Base-by-base conservation (phyloP, 1,284 basidiomycete species). In the Stygiomarasmius scandens region DNA sequence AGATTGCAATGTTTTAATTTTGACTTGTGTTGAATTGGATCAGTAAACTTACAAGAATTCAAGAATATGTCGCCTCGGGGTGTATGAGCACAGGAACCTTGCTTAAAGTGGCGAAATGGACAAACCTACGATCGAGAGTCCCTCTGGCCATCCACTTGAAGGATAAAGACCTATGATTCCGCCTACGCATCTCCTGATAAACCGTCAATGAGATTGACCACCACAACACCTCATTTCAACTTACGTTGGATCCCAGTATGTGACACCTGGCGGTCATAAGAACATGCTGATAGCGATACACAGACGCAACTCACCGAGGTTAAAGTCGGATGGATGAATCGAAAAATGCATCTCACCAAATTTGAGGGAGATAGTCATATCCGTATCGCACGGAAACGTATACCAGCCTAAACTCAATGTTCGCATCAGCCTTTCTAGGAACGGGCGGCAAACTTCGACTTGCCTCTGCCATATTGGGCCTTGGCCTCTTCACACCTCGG, bases 311-410 rank as follows among this genome's bases (percentile, higher is more conserved):
- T 55, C 59, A 76, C 76, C 90, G 8, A 91, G 73, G 70, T 89
- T 92, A 75, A 93, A 87, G 72, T 92, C 89, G 11, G 65, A 65
- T 3, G 74, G 66, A 60, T 79, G 76, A 59, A 93, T 75, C 19
- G 69, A 24, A 69, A 87, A 89, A 19, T 67, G 58, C 34, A 75
- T 67, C 2, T 80, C 77, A 48, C 77, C 80, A 65, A 94, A 86
- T 1, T 74, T 74, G 44, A 94, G 71, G 9, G 75, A 71, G 29
- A 83, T 65, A 1, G 63, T 58, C 32, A 75, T 63, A 1, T 60
- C 52, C 1, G 69, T 58, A 27, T 69, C 54, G 67, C 86, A 88
- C 0, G 82, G 83, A 62, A 73, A 84, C 0, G 76, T 73, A 66
- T 78, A 85, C 64, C 79, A 82, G 2, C 77, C 82, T 79, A 55